Evolutionary conservation across 2,329 filamentous ascomycete species (phyloP).

Genomic region (Colletotrichum agaves): DNA sequence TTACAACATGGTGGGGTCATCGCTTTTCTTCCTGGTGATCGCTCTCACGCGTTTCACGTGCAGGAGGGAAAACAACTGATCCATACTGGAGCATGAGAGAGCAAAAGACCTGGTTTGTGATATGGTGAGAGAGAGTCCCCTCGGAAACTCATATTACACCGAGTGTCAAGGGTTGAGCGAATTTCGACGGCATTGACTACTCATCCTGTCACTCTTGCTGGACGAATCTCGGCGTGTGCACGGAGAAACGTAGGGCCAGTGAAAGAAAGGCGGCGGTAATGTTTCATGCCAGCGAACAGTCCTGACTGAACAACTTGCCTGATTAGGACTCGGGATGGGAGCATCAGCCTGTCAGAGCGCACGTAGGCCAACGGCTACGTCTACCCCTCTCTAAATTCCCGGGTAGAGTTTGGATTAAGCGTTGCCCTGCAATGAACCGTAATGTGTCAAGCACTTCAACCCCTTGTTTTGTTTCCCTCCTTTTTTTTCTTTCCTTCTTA

Average conservation of each 20-base stretch:
- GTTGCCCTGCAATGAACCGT: neutral
- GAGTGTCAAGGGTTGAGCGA: neutral
- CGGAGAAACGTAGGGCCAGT: neutral
- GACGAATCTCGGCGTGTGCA: neutral
- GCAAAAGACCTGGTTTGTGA: neutral
- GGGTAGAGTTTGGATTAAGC: neutral
- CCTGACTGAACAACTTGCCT: conserved; percentile 29
- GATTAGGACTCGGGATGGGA: conserved; percentile 32
- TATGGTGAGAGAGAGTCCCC: neutral
- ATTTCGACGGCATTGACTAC: neutral
- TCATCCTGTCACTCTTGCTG: neutral
- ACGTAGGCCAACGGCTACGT: conserved; percentile 4
- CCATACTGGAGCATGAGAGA: neutral
- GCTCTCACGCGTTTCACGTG: neutral
- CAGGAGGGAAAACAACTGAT: neutral
- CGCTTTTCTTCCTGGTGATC: neutral
- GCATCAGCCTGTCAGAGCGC: conserved; percentile 33
- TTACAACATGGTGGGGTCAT: conserved; percentile 26
- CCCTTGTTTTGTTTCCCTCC: neutral
- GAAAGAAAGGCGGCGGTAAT: neutral
- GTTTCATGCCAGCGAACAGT: conserved; percentile 5
- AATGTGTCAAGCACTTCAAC: neutral
- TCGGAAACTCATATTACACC: neutral
- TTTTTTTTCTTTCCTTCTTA: no score
- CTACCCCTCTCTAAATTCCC: neutral